Evolutionary conservation across 345 rosid genomes (phyloP).

Genomic region (Aquilaria malaccensis): DNA sequence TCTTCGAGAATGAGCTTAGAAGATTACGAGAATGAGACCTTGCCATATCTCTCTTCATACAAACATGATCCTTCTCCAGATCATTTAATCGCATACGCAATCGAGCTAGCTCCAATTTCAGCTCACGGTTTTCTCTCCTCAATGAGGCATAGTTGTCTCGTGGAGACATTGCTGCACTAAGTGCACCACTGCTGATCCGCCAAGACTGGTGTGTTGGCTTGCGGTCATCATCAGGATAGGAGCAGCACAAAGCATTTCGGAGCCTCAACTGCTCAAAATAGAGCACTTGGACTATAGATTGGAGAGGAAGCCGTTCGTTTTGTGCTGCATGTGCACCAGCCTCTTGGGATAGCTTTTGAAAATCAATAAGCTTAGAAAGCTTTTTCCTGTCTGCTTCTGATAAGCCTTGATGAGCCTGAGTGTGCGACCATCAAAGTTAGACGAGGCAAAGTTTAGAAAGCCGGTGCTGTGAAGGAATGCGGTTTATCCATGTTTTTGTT

Average conservation of each 20-base stretch:
- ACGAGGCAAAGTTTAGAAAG: neutral
- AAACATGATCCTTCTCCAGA: constrained; percentile 91
- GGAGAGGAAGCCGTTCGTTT: constrained; percentile 92
- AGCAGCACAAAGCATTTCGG: constrained; percentile 61
- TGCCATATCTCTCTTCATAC: constrained; percentile 95
- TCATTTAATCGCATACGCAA: constrained; percentile 89
- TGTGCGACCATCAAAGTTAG: constrained; percentile 1
- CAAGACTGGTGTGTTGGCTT: constrained; percentile 71
- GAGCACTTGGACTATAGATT: constrained; percentile 92
- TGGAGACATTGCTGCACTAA: constrained; percentile 96
- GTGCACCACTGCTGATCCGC: constrained; percentile 90
- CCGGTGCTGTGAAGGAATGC: neutral
- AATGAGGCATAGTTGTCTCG: constrained; percentile 93
- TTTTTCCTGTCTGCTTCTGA: constrained; percentile 78
- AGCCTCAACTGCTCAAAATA: constrained; percentile 93
- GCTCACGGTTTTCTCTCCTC: constrained; percentile 89
- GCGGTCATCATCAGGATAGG: constrained; percentile 57
- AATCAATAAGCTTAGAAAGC: constrained; percentile 75
- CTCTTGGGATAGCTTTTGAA: constrained; percentile 95
- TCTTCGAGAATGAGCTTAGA: constrained; percentile 83
- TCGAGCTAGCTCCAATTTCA: constrained; percentile 90
- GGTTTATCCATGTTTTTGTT: too few relatives aligned
- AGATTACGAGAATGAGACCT: constrained; percentile 85
- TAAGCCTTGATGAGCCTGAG: constrained; percentile 73
- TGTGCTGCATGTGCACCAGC: constrained; percentile 99